Conservation (phyloP, 352 stramenopile species). For the Pythium chondricola region DNA sequence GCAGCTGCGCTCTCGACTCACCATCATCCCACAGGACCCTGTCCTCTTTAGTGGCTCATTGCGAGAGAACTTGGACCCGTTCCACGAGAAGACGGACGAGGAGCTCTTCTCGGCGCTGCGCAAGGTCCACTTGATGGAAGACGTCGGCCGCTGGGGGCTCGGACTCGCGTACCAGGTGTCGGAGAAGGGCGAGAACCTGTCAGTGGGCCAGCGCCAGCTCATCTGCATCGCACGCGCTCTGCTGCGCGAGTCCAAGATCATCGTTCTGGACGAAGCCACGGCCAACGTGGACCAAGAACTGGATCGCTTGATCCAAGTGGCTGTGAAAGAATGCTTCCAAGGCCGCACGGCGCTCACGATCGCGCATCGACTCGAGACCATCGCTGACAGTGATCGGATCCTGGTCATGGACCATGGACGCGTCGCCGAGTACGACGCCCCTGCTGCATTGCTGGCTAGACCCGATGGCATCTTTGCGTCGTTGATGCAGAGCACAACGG, state of each 20-base stretch:
- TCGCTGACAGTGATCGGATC: conserved; percentile 91
- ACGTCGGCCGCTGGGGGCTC: neutral
- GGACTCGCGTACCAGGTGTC: conserved; percentile 70
- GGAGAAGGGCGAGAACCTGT: conserved; percentile 90
- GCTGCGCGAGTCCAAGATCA: conserved; percentile 61
- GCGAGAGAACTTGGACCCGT: conserved; percentile 88
- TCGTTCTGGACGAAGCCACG: conserved; percentile 93
- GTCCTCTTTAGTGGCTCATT: conserved; percentile 85
- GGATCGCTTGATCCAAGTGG: conserved; percentile 75
- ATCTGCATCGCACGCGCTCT: conserved; percentile 91
- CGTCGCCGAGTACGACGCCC: conserved; percentile 69
- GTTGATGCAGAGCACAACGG: conserved; percentile 14
- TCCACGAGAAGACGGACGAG: conserved; percentile 45
- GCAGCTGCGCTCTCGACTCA: conserved; percentile 11
- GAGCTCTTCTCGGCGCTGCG: conserved; percentile 21
- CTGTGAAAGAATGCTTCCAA: conserved; percentile 45
- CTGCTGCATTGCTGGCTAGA: conserved; percentile 49
- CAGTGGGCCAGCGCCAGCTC: conserved; percentile 91
- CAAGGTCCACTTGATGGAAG: conserved; percentile 17
- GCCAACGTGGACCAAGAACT: conserved; percentile 81
- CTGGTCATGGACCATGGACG: conserved; percentile 87
- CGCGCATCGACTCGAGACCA: conserved; percentile 92
- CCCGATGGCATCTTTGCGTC: conserved; percentile 18
- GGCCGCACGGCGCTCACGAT: conserved; percentile 90
- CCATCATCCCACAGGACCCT: conserved; percentile 74